Evolutionary conservation across 2,329 filamentous ascomycete genomes (phyloP), one percentile per base, ranked within the genome.

Genomic region (Lasiodiplodia theobromae): DNA sequence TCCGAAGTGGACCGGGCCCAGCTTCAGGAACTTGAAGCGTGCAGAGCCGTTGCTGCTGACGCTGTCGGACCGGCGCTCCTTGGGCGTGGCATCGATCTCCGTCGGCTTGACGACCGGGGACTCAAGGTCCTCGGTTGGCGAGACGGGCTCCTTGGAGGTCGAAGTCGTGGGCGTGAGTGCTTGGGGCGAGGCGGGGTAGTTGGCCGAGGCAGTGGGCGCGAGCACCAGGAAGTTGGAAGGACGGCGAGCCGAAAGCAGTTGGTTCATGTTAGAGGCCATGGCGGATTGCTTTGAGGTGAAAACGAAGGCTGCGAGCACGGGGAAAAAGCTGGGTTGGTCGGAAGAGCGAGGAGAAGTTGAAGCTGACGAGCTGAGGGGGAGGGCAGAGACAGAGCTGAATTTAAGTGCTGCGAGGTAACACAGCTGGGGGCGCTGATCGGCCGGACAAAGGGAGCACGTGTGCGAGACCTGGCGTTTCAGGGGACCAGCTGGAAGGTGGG

Each of bases 1-100:
- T 72, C 88, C 88, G 79, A 83, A 89, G 84, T 89, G 87, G 69
- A 90, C 87, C 40, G 88, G 88, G 28, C 86, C 86, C 69, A 91
- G 86, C 82, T 89, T 89, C 72, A 91, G 84, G 77, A 90, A 86
- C 69, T 84, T 83, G 40, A 68, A 64, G 72, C 81, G 79, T 70
- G 81, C 77, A 71, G 73, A 73, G 3, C 63, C 28, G 68, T 10
- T 65, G 71, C 83, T 86, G 82, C 84, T 86, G 71, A 84, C 77
- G 77, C 85, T 87, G 69, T 86, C 87, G 71, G 83, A 86, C 4
- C 60, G 60, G 76, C 86, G 83, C n/a, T 66, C 62, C 49, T 69
- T 70, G 23, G 62, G 38, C 52, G 69, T 56, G 7, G 34, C 49
- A 16, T 63, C 62, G 16, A 69, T 63, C 56, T 64, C 62, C 2